Evolutionary conservation across 345 rosid species (phyloP), one percentile per base, ranked within the genome.

Genomic region (Draba incana): DNA sequence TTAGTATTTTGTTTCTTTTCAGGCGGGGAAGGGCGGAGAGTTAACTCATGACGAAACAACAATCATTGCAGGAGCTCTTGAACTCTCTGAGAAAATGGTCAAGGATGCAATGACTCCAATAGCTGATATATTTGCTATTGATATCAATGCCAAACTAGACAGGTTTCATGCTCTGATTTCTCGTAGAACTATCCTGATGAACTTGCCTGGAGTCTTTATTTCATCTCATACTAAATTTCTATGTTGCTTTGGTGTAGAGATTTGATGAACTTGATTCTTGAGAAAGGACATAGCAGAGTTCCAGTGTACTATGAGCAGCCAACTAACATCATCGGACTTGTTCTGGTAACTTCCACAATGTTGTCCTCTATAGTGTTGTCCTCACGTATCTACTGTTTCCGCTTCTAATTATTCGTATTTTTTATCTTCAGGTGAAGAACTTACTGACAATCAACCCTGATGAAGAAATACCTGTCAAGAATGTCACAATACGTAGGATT

Each of bases 11-110:
- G n/a, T 45, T 43, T 69, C 58, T 72, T 28, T 50, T 52, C 77
- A 91, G 99, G 99, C 99, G 55, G 99, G 99, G 46, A 94, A 94
- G 75, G 99, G 99, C 56, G 99, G 99, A 56, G 99, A 94, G 75
- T 62, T 94, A 75, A 91, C 99, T 0, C 99, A 85, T 80, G 99
- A 94, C 20, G 99, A 94, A 77, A 94, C 99, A 2, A 94, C 99
- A 27, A 94, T 94, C 62, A 94, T 94, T 71, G 98, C 97, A 27
- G 99, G 99, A 77, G 99, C 99, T 57, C 99, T 94, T 66, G 96
- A 86, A 76, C 96, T 94, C 33, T 56, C 82, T 4, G 97, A 86
- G 82, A 91, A 94, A 78, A 85, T 88, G 51, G 98, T 90, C 60
- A 73, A 84, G 47, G 83, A 89, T 82, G 97, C 98, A 68, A 94